Base-by-base conservation (phyloP, 306 rosid species). In the Cicer bijugum region DNA sequence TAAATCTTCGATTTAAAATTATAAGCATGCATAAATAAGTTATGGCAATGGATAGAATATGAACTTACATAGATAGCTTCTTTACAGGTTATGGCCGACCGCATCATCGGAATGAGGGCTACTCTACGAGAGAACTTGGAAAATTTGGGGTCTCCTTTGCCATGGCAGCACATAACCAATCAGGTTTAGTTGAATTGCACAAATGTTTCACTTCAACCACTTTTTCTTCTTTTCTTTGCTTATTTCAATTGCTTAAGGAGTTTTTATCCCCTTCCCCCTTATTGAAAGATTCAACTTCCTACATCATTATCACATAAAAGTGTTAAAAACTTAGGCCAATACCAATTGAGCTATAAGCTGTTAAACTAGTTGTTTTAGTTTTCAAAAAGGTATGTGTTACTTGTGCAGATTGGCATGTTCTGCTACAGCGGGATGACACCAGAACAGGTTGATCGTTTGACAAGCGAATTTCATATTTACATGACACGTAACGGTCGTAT, bases 401-500 rank as follows among this genome's bases (percentile, higher is more conserved):
- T 67, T 79, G 19, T 38, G 74, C 76, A 91, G 96, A 89, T 94
- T 76, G 98, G 97, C 55, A 94, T 94, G 98, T 89, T 94, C 85
- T 94, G 97, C 84, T 94, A 82, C 65, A 94, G 95, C 72, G 97
- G 98, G 53, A 9, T 94, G 92, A 85, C 97, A 12, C 97, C 97
- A 1, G 95, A 91, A 76, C 95, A 94, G 79, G 97, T 94, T 40
- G 98, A 94, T 79, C 91, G 87, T 59, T 80, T 94, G 92, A 91
- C 92, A 9, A 87, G 43, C 11, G 91, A 94, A 69, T 88, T 88
- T 81, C 97, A 91, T 80, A 91, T 91, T 47, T 94, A 94, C 78
- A 58, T 94, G 95, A 94, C 98, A 75, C 94, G 95, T 64, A 91
- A 94, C 38, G 98, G 96, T 57, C 97, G 97, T 8, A 91, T 94